Evolutionary conservation across 306 rosid species (phyloP), one percentile per base, ranked within the genome.

Genomic region (Alnus glutinosa): DNA sequence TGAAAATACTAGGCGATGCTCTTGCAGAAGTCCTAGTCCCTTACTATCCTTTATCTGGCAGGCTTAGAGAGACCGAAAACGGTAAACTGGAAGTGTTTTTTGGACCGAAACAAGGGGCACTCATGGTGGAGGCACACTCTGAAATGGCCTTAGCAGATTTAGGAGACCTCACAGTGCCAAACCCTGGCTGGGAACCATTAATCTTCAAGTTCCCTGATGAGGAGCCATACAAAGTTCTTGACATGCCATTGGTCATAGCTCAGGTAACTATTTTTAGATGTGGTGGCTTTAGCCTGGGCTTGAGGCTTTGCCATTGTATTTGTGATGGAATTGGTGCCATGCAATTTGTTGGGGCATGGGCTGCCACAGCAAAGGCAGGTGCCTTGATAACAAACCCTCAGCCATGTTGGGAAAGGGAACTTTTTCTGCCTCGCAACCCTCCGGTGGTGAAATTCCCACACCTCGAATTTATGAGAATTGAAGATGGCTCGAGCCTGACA

Each of bases 301-400:
- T 96, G 85, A 87, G 99, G 72, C 92, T 96, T 4, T 96, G 99
- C 81, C 99, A 93, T 54, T 96, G 98, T 82, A 88, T 96, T 1
- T 90, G 96, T 48, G 99, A 93, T 42, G 98, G 98, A n/a, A 59
- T 93, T 23, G 99, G 99, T 66, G 98, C 99, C 0, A 91, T 96
- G 98, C 97, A 96, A 18, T 91, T 96, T 58, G 77, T 93, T 16
- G 81, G 81, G 62, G 89, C 98, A 13, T 93, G 97, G 99, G 94
- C 99, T 15, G 87, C 94, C 4, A 89, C 97, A 0, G 89, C 97
- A 0, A 90, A 86, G 87, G 55, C 86, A 1, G 92, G 97, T 12
- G 68, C 46, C 1, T 18, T 91, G 36, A 71, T 90, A 9, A 74
- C 81, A 9, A 79, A 86, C 44, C 98, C 98, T 2, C 12, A 67